These are phyloP conservation scores for Scalesia atractyloides DNA, from an alignment of 129 eudicot species.

Conservation along the genomic window DNA sequence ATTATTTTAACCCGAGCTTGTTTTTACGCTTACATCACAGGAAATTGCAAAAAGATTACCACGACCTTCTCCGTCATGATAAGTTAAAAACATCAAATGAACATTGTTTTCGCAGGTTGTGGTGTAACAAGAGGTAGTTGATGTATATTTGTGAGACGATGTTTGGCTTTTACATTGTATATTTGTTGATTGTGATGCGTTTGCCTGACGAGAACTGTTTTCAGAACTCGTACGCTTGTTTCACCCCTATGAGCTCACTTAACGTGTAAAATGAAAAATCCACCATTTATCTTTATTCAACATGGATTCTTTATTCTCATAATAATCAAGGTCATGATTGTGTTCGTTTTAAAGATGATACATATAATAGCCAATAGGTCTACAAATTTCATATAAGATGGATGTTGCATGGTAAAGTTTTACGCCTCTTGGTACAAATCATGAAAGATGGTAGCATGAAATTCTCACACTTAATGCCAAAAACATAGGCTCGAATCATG, in stretches of 20 bases:
- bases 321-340: too few species aligned
- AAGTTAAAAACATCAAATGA: constrained; percentile 6
- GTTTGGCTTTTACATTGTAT: constrained; percentile 18
- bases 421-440: too few species aligned
- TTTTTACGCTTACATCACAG: constrained; percentile 29
- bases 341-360: too few species aligned
- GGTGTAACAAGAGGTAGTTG: constrained; percentile 16
- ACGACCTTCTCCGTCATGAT: constrained; percentile 58
- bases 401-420: too few species aligned
- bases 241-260: background rate
- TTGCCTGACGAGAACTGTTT: constrained; percentile 8
- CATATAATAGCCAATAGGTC: too few species aligned
- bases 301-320: too few species aligned
- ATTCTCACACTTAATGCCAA: too few species aligned
- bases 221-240: background rate
- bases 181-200: constrained; percentile 32
- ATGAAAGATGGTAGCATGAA: too few species aligned
- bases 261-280: background rate
- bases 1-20: background rate
- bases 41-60: constrained; percentile 92
- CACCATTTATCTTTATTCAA: background rate
- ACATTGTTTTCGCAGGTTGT: constrained; percentile 16
- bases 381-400: too few species aligned
- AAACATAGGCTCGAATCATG: too few species aligned
- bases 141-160: constrained; percentile 32